Conservation (phyloP, 805 yeast species). For the Isabelozyma pseudorhagii region DNA sequence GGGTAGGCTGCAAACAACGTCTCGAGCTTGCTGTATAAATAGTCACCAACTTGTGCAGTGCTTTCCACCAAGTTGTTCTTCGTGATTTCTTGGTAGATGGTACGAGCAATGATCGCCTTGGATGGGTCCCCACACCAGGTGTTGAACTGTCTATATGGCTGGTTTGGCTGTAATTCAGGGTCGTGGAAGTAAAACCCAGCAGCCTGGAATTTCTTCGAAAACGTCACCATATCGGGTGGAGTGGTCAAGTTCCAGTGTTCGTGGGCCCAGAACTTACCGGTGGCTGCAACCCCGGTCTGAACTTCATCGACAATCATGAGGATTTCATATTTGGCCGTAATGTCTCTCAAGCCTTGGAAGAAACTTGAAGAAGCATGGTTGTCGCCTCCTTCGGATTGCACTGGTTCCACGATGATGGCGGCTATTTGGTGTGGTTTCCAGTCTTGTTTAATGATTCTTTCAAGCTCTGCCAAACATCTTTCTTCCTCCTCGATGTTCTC, state of each 20-base stretch:
- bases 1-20: slow-evolving; percentile 40
- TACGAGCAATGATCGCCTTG: slow-evolving; percentile 59
- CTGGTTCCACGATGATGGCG: slow-evolving; percentile 55
- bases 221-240: slow-evolving; percentile 68
- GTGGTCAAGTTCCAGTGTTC: slow-evolving; percentile 62
- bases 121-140: slow-evolving; percentile 81
- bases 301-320: slow-evolving; percentile 70
- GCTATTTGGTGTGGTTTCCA: slow-evolving; percentile 45
- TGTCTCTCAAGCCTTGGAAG: slow-evolving; percentile 60
- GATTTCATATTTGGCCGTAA: slow-evolving; percentile 55
- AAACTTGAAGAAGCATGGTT: slow-evolving; percentile 63
- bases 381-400: slow-evolving; percentile 76
- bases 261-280: slow-evolving; percentile 73
- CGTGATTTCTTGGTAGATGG: slow-evolving; percentile 53
- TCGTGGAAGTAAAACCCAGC: slow-evolving; percentile 70
- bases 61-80: slow-evolving; percentile 48
- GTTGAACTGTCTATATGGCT: slow-evolving; percentile 68
- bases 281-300: slow-evolving; percentile 73
- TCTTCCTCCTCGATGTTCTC: slow-evolving; percentile 49
- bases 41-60: slow-evolving; percentile 52
- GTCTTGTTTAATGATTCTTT: slow-evolving; percentile 27
- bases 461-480: slow-evolving; percentile 44
- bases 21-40: slow-evolving; percentile 45
- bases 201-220: slow-evolving; percentile 70
- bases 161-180: slow-evolving; percentile 54